Evolutionary conservation across 495 filamentous ascomycete species (phyloP), one percentile per base, ranked within the genome.

Genomic region (Parathielavia hyrcaniae): DNA sequence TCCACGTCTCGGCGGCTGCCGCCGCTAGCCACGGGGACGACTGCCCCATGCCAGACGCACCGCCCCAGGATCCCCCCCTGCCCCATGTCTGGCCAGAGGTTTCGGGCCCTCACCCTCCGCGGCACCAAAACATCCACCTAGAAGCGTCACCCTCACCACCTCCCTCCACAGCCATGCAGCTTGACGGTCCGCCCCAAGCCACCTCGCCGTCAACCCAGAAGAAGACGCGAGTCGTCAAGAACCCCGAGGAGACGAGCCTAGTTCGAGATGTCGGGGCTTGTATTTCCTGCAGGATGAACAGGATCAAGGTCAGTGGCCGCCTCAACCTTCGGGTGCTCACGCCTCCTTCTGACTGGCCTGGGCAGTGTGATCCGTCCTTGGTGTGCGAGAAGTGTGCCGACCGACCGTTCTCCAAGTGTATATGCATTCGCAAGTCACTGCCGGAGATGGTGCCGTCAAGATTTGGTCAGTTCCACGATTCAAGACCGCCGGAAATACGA

Each of bases 231-330:
- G 51, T 26, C 8, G 40, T 69, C 30, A 53, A 51, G 13, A 20
- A 46, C 12, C 44, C 50, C 5, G 57, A 67, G 22, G 44, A 67
- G 46, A 69, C 66, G 14, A 61, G 51, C 44, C n/a, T 53, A 35
- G 64, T 69, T 13, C 61, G 66, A 38, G 41, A 63, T 2, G 30
- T 36, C 1, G 40, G 53, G 2, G 57, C 66, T 1, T 69, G 66
- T 22, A 53, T 43, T 23, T 57, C 41, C 20, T 69, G 66, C 45
- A 57, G 23, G 45, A 64, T 64, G 40, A 47, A 45, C 23, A 63
- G 53, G 41, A 36, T 36, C 36, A 35, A 19, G 17, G 64, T 60
- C 49, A 34, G 61, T 47, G 22, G 6, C 16, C 12, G 10, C 14
- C n/a, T 10, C 4, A 14, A 44, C 39, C 35, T 30, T 34, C 23